Evolutionary conservation across 2,329 filamentous ascomycete genomes (phyloP), one percentile per base, ranked within the genome.

Genomic region (Sordariomycetes sp.): DNA sequence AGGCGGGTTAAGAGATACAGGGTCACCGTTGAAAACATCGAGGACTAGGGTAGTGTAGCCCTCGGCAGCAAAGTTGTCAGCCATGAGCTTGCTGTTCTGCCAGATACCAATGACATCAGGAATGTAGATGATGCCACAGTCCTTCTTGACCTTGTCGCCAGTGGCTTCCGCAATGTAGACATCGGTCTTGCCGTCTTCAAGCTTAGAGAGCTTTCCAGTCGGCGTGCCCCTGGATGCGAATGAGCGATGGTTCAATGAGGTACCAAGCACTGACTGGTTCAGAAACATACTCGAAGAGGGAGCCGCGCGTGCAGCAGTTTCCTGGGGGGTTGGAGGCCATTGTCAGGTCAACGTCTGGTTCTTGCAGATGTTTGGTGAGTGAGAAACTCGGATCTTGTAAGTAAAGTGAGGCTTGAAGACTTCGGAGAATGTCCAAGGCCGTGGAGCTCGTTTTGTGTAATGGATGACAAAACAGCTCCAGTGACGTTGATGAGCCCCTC

Each of bases 271-370:
- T n/a, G n/a, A n/a, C n/a, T n/a, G n/a, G n/a, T 20, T 19, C 5
- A 3, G 24, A 12, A 18, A 59, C 70, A 49, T 55, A 73, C 70
- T 70, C 63, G 44, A 73, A 69, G 50, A 62, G 67, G 39, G 68
- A 55, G 39, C 70, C 71, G 35, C 64, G 45, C 21, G 59, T 59
- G 57, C 72, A 76, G 63, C 72, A 76, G 35, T 57, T 45, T 36
- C 48, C 65, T 10, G 70, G 69, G 35, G 63, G 60, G 45, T 71
- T 61, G 4, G 71, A 75, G 23, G 71, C 66, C 71, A 75, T 75
- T 1, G 14, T 25, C 10, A 25, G 11, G 23, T 25, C 10, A 25
- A 6, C 6, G 23, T 25, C 3, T 14, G 23, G 23, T 25, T 4
- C n/a, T n/a, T n/a, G n/a, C n/a, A n/a, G n/a, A n/a, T n/a, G n/a